phyloP scores from a whole-genome alignment of 148 eudicot genomes.

The Cornus kousa region DNA sequence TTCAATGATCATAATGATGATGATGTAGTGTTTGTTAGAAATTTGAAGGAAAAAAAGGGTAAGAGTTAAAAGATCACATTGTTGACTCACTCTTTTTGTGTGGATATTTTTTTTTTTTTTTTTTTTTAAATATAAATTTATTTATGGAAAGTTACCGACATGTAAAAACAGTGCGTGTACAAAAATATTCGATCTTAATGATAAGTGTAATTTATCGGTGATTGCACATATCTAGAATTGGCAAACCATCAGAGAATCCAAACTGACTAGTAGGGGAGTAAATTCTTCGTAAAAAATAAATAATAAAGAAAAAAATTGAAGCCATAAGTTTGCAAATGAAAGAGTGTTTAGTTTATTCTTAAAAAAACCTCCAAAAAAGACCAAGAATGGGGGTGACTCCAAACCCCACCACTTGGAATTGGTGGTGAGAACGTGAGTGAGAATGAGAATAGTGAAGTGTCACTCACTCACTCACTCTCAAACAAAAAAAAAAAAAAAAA shows the following conservation, averaged over 20 bases:
- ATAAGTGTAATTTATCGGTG: too few relatives aligned
- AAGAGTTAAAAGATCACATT: not conserved
- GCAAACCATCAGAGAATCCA: too few relatives aligned
- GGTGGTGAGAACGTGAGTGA: not conserved
- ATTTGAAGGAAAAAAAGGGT: not conserved
- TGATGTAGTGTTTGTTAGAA: not conserved
- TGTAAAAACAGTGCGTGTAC: too few relatives aligned
- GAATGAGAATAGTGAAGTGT: not conserved
- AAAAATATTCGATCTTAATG: too few relatives aligned
- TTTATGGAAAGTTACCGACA: too few relatives aligned
- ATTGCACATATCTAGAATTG: too few relatives aligned
- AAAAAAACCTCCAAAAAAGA: not conserved
- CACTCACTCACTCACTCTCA: slow-evolving; percentile 1
- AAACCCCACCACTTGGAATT: not conserved
- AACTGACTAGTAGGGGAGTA: too few relatives aligned
- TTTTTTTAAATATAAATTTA: too few relatives aligned
- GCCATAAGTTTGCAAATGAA: not conserved
- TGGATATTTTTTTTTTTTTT: not conserved
- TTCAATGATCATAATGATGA: not conserved
- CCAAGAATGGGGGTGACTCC: not conserved
- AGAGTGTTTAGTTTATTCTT: not conserved
- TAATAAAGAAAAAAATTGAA: not conserved
- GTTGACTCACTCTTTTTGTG: not conserved
- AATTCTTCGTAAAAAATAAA: too few relatives aligned
- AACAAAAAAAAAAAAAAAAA: not conserved